Base-by-base conservation (phyloP, 176 grass and related monocot species). In the Leersia perrieri region DNA sequence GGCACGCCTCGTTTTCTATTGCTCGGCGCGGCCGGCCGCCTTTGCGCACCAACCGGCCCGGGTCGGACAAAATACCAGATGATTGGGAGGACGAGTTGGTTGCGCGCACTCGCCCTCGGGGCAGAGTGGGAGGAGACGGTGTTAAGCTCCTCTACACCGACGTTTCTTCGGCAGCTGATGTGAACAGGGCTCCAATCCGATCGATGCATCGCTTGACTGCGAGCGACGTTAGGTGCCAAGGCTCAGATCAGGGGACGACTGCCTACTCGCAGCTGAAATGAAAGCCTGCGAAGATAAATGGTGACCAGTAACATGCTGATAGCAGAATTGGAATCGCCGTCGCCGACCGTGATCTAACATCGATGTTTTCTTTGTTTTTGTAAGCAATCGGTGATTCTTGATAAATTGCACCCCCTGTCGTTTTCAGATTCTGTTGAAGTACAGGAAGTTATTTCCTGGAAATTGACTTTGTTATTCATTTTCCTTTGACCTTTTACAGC, bases 271-370 rank as follows among this genome's bases (percentile, higher is more conserved):
- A 18, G 35, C 12, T 67, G 49, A 23, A 9, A 13, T 20, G 47
- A 31, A 67, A 83, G 7, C 57, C 11, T 38, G 66, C 66, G 18
- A 11, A 25, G n/a, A 23, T 23, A 58, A 10, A 1, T 25, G 53
- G 8, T 9, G 8, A 6, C 4, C 5, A 29, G 72, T 45, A 78
- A 74, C 87, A 75, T 75, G 81, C 47, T 32, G n/a, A n/a, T n/a
- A n/a, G n/a, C n/a, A n/a, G n/a, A 47, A 40, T 75, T 6, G 81
- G 68, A 63, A 88, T 63, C 80, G 80, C 60, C 80, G 74, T 36
- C 45, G 68, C 61, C 36, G 25, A 62, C 68, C 30, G n/a, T 34
- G 30, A 84, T 68, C 16, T 16, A 28, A 53, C 58, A 58, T 53
- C 16, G 41, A 35, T 58, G 67, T 47, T 27, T 16, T 23, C 40